phyloP scores from a whole-genome alignment of 1,139 yeast species.

The Yamadazyma pseudoaaseri region DNA sequence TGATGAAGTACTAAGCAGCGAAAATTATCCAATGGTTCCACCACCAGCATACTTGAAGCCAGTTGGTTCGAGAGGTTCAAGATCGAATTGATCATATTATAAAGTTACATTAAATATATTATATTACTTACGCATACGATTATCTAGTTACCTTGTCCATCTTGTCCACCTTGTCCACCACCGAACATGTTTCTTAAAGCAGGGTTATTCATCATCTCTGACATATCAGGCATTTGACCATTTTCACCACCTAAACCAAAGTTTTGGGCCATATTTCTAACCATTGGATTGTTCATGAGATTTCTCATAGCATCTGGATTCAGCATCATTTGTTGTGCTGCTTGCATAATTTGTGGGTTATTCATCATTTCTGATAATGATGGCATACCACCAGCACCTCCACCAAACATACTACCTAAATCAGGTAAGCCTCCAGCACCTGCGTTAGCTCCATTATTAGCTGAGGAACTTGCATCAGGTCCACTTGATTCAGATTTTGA shows the following conservation, averaged over 20 bases:
- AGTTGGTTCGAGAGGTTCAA: too few species aligned
- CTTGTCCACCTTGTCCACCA: constrained; percentile 7
- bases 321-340: constrained; percentile 91
- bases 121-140: too few species aligned
- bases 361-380: constrained; percentile 61
- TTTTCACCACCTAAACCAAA: constrained; percentile 61
- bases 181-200: constrained; percentile 68
- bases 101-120: too few species aligned
- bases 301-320: constrained; percentile 78
- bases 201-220: constrained; percentile 78
- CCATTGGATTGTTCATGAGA: constrained; percentile 78
- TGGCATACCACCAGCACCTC: constrained; percentile 66
- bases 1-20: too few species aligned
- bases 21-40: too few species aligned
- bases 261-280: constrained; percentile 73
- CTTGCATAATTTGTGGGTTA: constrained; percentile 89
- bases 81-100: too few species aligned
- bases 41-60: too few species aligned
- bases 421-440: constrained; percentile 71
- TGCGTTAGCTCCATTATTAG: constrained; percentile 44
- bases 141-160: constrained; percentile 4
- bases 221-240: constrained; percentile 51
- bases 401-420: constrained; percentile 59
- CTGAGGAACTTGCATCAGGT: constrained; percentile 21
- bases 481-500: constrained; percentile 17